Conservation (phyloP, 2,329 filamentous ascomycete genomes). For the Fusarium sp. region DNA sequence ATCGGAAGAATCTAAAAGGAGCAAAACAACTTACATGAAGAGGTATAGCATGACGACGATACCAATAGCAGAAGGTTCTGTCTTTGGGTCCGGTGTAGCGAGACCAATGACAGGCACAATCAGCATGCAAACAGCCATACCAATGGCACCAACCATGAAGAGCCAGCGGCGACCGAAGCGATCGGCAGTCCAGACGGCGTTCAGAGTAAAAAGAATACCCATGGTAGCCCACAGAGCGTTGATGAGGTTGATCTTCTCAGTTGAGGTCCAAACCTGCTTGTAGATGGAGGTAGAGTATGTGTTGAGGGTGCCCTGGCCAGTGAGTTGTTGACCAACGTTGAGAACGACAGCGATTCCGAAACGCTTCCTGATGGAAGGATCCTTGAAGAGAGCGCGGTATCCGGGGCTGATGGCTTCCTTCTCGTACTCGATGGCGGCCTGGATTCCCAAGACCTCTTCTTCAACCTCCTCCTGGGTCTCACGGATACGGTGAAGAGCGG, state of each 20-base stretch:
- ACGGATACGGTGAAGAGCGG: conserved; percentile 68
- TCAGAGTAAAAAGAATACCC: conserved; percentile 77
- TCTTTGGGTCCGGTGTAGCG: conserved; percentile 68
- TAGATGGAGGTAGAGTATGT: conserved; percentile 80
- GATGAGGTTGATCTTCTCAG: conserved; percentile 73
- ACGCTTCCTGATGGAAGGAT: conserved; percentile 74
- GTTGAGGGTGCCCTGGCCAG: conserved; percentile 78
- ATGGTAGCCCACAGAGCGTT: conserved; percentile 80
- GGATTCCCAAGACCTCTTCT: conserved; percentile 71
- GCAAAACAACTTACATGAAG: conserved; percentile 55
- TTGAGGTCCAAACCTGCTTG: conserved; percentile 72
- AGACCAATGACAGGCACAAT: conserved; percentile 62
- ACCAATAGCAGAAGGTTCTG: conserved; percentile 69
- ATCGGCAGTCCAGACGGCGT: conserved; percentile 78
- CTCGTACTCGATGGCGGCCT: conserved; percentile 77
- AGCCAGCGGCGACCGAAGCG: conserved; percentile 77
- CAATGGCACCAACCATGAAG: conserved; percentile 73
- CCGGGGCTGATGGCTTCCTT: conserved; percentile 72
- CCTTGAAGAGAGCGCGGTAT: conserved; percentile 76
- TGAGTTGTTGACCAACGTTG: conserved; percentile 78
- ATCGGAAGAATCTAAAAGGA: too few species aligned
- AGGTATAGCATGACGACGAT: conserved; percentile 76
- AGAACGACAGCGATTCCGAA: conserved; percentile 72
- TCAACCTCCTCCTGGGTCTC: conserved; percentile 74
- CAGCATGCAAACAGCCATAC: conserved; percentile 77